phyloP scores from a whole-genome alignment of 2,329 filamentous ascomycete species.

The Pyrenophora seminiperda region DNA sequence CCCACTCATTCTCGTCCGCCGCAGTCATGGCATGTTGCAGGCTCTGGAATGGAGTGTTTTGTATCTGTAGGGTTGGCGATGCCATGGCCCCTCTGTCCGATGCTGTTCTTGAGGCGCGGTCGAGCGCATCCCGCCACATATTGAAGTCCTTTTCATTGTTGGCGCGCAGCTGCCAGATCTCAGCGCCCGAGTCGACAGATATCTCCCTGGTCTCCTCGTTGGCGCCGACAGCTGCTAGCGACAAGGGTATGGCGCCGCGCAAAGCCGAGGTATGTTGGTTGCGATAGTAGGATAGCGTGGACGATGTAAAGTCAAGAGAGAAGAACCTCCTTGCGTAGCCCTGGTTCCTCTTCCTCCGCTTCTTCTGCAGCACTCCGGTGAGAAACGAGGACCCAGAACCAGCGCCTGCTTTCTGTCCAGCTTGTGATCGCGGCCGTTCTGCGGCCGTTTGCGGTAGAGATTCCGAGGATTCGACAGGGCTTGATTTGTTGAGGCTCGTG shows the following conservation, averaged over 20 bases:
- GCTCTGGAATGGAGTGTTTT: slow-evolving; percentile 29
- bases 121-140: slow-evolving; percentile 84
- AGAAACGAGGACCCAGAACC: slow-evolving; percentile 64
- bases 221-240: slow-evolving; percentile 85
- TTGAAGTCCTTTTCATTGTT: slow-evolving; percentile 82
- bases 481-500: slow-evolving; percentile 46
- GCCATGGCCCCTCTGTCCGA: slow-evolving; percentile 23
- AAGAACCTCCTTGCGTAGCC: slow-evolving; percentile 94
- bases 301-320: slow-evolving; percentile 91
- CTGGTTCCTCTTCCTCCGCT: slow-evolving; percentile 89
- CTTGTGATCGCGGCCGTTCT: slow-evolving; percentile 50
- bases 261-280: slow-evolving; percentile 91
- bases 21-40: slow-evolving; percentile 27
- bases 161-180: slow-evolving; percentile 93
- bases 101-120: slow-evolving; percentile 71
- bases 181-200: slow-evolving; percentile 93
- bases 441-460: slow-evolving; percentile 50
- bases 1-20: slow-evolving; percentile 82
- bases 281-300: slow-evolving; percentile 94
- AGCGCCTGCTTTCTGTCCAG: slow-evolving; percentile 28
- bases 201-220: slow-evolving; percentile 90
- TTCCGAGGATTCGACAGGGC: slow-evolving; percentile 58
- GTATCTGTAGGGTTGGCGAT: slow-evolving; percentile 38
- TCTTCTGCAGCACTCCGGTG: slow-evolving; percentile 84
- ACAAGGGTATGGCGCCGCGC: slow-evolving; percentile 88